Conservation (phyloP, 106 monocot genomes). For the Iris macrosiphon region DNA sequence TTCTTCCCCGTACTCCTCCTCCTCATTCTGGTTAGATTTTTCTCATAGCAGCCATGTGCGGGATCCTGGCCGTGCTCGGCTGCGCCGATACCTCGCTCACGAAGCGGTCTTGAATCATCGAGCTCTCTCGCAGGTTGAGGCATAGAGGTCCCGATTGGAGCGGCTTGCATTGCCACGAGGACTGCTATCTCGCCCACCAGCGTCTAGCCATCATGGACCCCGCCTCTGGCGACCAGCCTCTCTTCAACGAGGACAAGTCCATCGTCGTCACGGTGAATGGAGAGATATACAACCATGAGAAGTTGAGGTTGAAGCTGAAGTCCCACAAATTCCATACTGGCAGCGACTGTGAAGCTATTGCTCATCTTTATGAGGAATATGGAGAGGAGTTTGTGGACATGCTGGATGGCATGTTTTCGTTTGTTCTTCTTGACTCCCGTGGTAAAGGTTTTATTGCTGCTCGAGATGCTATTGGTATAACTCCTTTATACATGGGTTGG, state of each 20-base stretch:
- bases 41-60: constrained; percentile 82
- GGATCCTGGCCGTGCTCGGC: constrained; percentile 94
- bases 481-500: constrained; percentile 68
- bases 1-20: background rate
- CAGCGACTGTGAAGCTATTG: constrained; percentile 76
- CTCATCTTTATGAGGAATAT: constrained; percentile 73
- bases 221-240: constrained; percentile 54
- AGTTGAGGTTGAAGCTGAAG: constrained; percentile 45
- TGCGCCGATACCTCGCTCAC: constrained; percentile 67
- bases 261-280: constrained; percentile 59
- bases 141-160: constrained; percentile 68
- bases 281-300: constrained; percentile 72
- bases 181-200: constrained; percentile 54
- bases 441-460: constrained; percentile 77
- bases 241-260: constrained; percentile 49
- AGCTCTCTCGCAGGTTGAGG: constrained; percentile 76
- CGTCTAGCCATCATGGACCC: constrained; percentile 54
- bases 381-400: constrained; percentile 63
- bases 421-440: constrained; percentile 71
- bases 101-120: constrained; percentile 83
- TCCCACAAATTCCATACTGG: constrained; percentile 56
- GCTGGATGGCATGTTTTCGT: constrained; percentile 75
- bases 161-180: constrained; percentile 37
- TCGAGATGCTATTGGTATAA: constrained; percentile 71
- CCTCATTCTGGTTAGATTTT: no score